Evolutionary conservation across 306 rosid genomes (phyloP).

Genomic region (Parietaria judaica): DNA sequence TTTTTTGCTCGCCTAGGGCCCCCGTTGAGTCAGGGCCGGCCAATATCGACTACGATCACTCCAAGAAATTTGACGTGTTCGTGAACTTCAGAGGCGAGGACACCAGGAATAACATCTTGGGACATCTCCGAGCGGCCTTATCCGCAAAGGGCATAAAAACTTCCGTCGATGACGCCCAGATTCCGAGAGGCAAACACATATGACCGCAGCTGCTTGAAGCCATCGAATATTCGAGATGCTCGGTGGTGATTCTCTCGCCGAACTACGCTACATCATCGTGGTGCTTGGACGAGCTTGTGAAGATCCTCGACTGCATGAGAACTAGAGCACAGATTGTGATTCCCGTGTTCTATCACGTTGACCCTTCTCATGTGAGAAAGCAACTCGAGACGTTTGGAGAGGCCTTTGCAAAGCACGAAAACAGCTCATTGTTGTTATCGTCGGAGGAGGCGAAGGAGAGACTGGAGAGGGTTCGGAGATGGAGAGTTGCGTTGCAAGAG

Average conservation of each 20-base stretch:
- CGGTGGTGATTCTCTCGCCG: not conserved
- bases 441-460: too few relatives aligned
- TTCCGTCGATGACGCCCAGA: not conserved
- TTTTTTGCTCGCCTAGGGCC: too few relatives aligned
- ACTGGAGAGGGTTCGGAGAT: not conserved
- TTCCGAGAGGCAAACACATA: too few relatives aligned
- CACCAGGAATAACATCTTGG: not conserved
- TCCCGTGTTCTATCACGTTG: slow-evolving; percentile 7
- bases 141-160: not conserved
- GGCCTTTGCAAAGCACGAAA: slow-evolving; percentile 5
- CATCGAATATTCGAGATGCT: not conserved
- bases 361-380: slow-evolving; percentile 1
- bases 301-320: not conserved
- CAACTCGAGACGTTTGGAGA: slow-evolving; percentile 1
- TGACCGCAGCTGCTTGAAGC: not conserved
- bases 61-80: slow-evolving; percentile 2
- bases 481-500: not conserved
- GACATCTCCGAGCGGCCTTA: not conserved
- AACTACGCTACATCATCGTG: not conserved
- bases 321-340: not conserved
- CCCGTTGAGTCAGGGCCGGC: too few relatives aligned
- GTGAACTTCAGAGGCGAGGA: not conserved
- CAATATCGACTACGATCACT: not conserved
- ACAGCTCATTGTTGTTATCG: not conserved
- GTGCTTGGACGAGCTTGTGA: slow-evolving; percentile 9